Conservation (phyloP, 768 basidiomycete genomes). For the Rhodotorula sphaerocarpa region DNA sequence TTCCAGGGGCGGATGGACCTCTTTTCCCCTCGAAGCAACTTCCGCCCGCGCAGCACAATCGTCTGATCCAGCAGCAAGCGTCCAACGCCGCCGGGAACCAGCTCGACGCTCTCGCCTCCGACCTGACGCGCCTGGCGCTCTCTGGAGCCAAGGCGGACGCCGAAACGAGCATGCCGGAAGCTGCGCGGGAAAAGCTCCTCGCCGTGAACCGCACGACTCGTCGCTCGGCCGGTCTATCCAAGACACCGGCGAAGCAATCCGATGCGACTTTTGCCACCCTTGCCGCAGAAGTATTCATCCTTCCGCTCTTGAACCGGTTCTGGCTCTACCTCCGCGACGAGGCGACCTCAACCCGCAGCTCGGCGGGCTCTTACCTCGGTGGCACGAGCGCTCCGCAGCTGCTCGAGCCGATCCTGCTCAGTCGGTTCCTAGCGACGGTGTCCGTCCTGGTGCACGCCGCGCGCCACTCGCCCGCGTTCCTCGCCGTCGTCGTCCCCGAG, state of each 20-base stretch:
- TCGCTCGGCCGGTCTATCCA: background rate
- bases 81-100: conserved; percentile 41
- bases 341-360: conserved; percentile 55
- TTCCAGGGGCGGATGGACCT: conserved; percentile 24
- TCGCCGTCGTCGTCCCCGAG: conserved; percentile 70
- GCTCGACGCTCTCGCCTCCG: conserved; percentile 57
- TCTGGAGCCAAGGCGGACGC: conserved; percentile 55
- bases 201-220: conserved; percentile 49
- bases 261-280: conserved; percentile 51
- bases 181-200: conserved; percentile 67
- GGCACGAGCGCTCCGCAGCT: conserved; percentile 75
- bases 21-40: conserved; percentile 82
- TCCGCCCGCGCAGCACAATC: conserved; percentile 61
- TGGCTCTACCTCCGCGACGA: conserved; percentile 86
- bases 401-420: conserved; percentile 65
- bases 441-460: conserved; percentile 74
- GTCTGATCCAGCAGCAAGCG: conserved; percentile 48
- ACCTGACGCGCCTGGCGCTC: conserved; percentile 58
- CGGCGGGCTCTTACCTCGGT: conserved; percentile 38
- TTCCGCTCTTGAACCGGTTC: conserved; percentile 84
- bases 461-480: conserved; percentile 69
- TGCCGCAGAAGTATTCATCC: conserved; percentile 79
- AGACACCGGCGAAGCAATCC: background rate
- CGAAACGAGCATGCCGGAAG: conserved; percentile 53
- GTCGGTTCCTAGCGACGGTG: conserved; percentile 66